These are phyloP conservation scores for Nitzschia sp. DNA, from an alignment of 108 stramenopile genomes.

Conservation along the genomic window DNA sequence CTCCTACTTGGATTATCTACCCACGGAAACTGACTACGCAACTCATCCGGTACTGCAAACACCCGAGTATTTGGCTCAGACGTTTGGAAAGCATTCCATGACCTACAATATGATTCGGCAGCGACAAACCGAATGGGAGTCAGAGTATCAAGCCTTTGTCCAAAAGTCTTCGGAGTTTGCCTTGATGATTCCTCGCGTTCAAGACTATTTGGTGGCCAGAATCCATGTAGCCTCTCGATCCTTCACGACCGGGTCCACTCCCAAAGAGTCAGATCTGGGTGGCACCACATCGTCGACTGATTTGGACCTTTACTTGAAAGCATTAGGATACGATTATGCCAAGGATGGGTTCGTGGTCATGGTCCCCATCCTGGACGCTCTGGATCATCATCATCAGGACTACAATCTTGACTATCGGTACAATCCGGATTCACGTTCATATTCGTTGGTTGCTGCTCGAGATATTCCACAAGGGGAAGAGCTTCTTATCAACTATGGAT, in stretches of 20 bases:
- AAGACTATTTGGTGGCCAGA: conserved; percentile 57
- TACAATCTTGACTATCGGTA: conserved; percentile 65
- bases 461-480: conserved; percentile 24
- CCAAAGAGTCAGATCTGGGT: background rate
- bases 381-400: conserved; percentile 57
- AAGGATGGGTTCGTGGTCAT: conserved; percentile 46
- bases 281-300: conserved; percentile 32
- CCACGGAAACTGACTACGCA: conserved; percentile 44
- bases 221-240: conserved; percentile 65
- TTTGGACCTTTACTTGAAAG: conserved; percentile 38
- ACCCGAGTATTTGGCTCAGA: conserved; percentile 21
- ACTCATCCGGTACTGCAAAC: conserved; percentile 59
- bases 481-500: conserved; percentile 62
- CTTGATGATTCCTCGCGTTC: conserved; percentile 26
- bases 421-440: conserved; percentile 41
- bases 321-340: conserved; percentile 28
- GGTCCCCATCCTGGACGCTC: conserved; percentile 73
- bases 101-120: conserved; percentile 29
- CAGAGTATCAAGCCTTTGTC: conserved; percentile 54
- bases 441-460: conserved; percentile 37
- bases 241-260: conserved; percentile 32
- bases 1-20: conserved; percentile 35
- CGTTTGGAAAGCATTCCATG: conserved; percentile 40
- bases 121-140: conserved; percentile 34
- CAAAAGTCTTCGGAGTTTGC: conserved; percentile 39